A percentile compares a stretch with the other conserved stretches of the same genome.
Conservation (phyloP, 805 yeast genomes). For the Yarrowia sp. region DNA sequence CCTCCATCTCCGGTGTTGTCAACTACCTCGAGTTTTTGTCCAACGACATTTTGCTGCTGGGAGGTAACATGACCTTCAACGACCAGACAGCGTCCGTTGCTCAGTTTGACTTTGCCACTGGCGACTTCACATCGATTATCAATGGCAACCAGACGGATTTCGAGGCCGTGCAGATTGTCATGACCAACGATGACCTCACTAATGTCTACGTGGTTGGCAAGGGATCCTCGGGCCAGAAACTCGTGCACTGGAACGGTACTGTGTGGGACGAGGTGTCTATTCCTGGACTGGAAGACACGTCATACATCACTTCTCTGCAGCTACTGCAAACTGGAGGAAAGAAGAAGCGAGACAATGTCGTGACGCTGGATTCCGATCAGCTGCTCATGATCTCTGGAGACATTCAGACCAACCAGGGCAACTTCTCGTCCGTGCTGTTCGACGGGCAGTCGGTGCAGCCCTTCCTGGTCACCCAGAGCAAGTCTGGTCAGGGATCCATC, state of each 20-base stretch:
- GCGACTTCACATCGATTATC: slow-evolving; percentile 42
- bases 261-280: slow-evolving; percentile 24
- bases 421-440: slow-evolving; percentile 65
- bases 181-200: slow-evolving; percentile 25
- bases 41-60: slow-evolving; percentile 53
- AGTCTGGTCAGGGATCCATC: slow-evolving; percentile 46
- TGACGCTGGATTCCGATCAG: slow-evolving; percentile 8
- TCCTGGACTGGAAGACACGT: slow-evolving; percentile 10
- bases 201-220: slow-evolving; percentile 23
- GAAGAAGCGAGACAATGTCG: slow-evolving; percentile 20
- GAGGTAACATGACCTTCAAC: slow-evolving; percentile 62
- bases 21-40: slow-evolving; percentile 60
- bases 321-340: slow-evolving; percentile 26
- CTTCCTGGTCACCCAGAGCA: slow-evolving; percentile 54
- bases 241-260: slow-evolving; percentile 31
- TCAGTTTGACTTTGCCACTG: slow-evolving; percentile 59
- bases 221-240: slow-evolving; percentile 8
- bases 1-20: slow-evolving; percentile 59
- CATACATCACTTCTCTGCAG: slow-evolving; percentile 24
- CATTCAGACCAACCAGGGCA: slow-evolving; percentile 55
- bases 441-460: slow-evolving; percentile 77
- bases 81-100: slow-evolving; percentile 55
- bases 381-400: slow-evolving; percentile 32
- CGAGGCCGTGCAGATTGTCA: slow-evolving; percentile 27
- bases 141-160: slow-evolving; percentile 30